Evolutionary conservation across 1,284 basidiomycete genomes (phyloP).

Genomic region (Rhodotorula glutinis): DNA sequence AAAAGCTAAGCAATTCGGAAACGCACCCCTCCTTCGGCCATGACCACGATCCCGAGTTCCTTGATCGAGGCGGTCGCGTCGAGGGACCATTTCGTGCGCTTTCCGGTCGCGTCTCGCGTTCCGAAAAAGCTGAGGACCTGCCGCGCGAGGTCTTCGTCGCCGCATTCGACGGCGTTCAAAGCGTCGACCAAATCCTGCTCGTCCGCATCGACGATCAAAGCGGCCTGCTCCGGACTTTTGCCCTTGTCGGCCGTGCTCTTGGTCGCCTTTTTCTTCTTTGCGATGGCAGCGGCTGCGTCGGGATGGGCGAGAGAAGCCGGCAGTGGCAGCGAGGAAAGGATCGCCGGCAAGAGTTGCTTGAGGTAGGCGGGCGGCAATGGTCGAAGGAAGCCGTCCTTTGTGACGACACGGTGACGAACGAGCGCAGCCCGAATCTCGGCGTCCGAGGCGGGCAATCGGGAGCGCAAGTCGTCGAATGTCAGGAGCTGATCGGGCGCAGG

Average conservation of each 20-base stretch:
- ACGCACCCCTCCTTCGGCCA: conserved; percentile 62
- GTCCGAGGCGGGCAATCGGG: conserved; percentile 35
- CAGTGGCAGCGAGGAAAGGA: conserved; percentile 61
- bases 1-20: no score
- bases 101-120: conserved; percentile 45
- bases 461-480: conserved; percentile 21
- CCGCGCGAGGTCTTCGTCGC: conserved; percentile 57
- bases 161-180: conserved; percentile 52
- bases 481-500: no score
- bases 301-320: conserved; percentile 50
- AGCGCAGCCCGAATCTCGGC: conserved; percentile 27
- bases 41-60: conserved; percentile 67
- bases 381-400: conserved; percentile 55
- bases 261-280: neutral
- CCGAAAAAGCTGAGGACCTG: conserved; percentile 82
- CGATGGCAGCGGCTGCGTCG: conserved; percentile 41
- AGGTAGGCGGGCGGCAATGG: conserved; percentile 67
- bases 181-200: conserved; percentile 55
- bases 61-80: conserved; percentile 59
- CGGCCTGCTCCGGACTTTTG: conserved; percentile 10
- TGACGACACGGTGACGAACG: conserved; percentile 16
- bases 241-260: conserved; percentile 4
- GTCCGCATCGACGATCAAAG: conserved; percentile 47
- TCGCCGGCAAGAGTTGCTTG: conserved; percentile 64
- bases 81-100: conserved; percentile 59